Base-by-base conservation (phyloP, 805 yeast genomes). In the Cyberlindnera suaveolens region DNA sequence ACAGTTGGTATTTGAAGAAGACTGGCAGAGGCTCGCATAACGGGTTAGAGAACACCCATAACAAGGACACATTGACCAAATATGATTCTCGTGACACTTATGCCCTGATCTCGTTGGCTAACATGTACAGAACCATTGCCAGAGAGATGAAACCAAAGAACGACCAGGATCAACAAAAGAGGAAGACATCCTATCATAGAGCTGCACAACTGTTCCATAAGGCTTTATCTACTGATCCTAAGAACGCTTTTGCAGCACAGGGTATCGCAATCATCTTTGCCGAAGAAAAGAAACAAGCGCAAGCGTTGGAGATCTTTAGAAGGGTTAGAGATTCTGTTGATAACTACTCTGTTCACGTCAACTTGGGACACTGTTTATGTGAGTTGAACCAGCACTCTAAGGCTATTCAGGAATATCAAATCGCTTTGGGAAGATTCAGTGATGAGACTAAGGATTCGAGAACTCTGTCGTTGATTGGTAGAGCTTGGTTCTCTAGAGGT, bases 171-270 rank as follows among this genome's bases (percentile, higher is more conserved):
- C 60, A 65, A 20, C 78, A 78, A 26, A 85, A 80, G 61, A 74
- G 75, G 48, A 78, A 79, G 51, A 85, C 82, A 50, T 83, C 88
- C 43, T 91, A 84, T 60, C 70, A 82, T 36, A 79, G 96, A 63
- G 96, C 96, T n/a, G 84, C 90, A 13, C 97, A 91, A 64, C 70
- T 93, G 46, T 91, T 80, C 62, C 85, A 88, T 56, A 93, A 93
- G 65, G 96, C 88, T 2, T 67, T 93, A 42, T 81, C 85, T 40
- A 65, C 89, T 26, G 98, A 93, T 65, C 78, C 90, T 3, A 71
- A 75, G 52, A 87, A 91, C 60, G 91, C 90, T 1, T 93, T 82
- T 67, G 99, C 99, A 5, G 98, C 99, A 1, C 99, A 93, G 64
- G 99, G 99, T 43, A 73, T 93, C 48, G 98, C 97, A 1, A 88